A percentile compares a stretch with the other conserved stretches of the same genome.
Conservation (phyloP, 2,329 filamentous ascomycete genomes). For the Claviceps africana region DNA sequence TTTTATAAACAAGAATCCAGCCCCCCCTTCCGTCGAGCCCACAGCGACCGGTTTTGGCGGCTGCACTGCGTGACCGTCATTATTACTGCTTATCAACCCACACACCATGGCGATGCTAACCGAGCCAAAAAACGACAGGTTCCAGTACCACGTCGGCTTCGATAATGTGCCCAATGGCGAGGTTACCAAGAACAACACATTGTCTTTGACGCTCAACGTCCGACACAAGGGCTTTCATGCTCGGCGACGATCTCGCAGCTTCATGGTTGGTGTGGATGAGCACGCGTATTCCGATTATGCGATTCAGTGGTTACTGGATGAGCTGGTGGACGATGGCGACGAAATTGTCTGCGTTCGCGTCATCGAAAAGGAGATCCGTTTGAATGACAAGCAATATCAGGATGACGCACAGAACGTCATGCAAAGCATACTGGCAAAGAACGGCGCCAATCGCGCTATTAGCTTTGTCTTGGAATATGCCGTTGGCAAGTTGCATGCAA, state of each 20-base stretch:
- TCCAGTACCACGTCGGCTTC: constrained; percentile 45
- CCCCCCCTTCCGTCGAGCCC: too few species aligned
- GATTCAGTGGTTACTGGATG: constrained; percentile 81
- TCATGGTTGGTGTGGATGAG: constrained; percentile 81
- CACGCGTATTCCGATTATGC: constrained; percentile 88
- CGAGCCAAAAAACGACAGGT: constrained; percentile 30
- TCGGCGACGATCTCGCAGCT: constrained; percentile 68
- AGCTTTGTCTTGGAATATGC: constrained; percentile 77
- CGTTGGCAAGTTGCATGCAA: constrained; percentile 77
- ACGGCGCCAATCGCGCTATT: constrained; percentile 65
- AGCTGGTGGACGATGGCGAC: constrained; percentile 85
- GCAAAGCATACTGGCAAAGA: constrained; percentile 64
- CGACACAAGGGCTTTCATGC: constrained; percentile 78
- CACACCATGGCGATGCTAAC: constrained; percentile 31
- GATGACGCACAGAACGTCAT: constrained; percentile 63
- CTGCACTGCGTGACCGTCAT: neutral
- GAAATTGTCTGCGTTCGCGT: constrained; percentile 85
- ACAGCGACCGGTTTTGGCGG: too few species aligned
- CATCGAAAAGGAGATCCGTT: constrained; percentile 66
- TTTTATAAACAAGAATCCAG: too few species aligned
- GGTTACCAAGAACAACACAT: constrained; percentile 43
- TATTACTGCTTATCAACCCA: constrained; percentile 1
- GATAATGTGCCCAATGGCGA: constrained; percentile 46
- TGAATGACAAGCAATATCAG: constrained; percentile 57
- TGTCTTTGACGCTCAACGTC: constrained; percentile 67